Percentiles rank a stretch among this genome's conserved stretches.
Conservation (phyloP, 2,329 filamentous ascomycete genomes). For the Clarireedia homoeocarpa region DNA sequence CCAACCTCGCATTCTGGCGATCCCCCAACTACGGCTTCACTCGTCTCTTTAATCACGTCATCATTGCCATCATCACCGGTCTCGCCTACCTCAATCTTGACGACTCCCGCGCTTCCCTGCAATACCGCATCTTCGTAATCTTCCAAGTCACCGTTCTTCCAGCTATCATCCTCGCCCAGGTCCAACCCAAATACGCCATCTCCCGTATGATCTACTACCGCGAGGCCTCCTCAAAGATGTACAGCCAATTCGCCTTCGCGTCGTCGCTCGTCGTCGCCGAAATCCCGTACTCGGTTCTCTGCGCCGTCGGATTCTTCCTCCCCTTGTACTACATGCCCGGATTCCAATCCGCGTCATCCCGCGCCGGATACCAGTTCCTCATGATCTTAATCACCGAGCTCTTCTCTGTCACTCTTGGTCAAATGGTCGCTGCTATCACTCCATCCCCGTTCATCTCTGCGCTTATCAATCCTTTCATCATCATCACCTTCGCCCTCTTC, state of each 20-base stretch:
- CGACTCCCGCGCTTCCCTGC: conserved; percentile 65
- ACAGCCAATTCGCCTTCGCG: conserved; percentile 72
- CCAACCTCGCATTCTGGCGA: conserved; percentile 74
- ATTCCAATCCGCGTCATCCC: conserved; percentile 51
- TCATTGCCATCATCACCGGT: conserved; percentile 70
- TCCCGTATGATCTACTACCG: conserved; percentile 78
- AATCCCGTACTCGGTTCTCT: conserved; percentile 75
- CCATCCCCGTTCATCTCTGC: conserved; percentile 72
- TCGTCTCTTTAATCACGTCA: conserved; percentile 74
- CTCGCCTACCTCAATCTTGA: conserved; percentile 74
- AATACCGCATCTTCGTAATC: conserved; percentile 82
- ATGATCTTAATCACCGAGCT: conserved; percentile 77
- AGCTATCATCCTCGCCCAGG: conserved; percentile 73
- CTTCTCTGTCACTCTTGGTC: conserved; percentile 74
- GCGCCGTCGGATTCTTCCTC: conserved; percentile 72
- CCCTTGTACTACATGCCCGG: conserved; percentile 81
- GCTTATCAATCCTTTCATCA: conserved; percentile 73
- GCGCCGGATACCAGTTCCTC: conserved; percentile 81
- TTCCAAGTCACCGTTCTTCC: conserved; percentile 85
- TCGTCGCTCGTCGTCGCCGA: conserved; percentile 74
- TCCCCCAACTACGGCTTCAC: conserved; percentile 87
- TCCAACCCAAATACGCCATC: conserved; percentile 77
- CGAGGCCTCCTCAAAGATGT: conserved; percentile 79
- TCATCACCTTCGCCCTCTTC: conserved; percentile 78
- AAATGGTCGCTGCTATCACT: conserved; percentile 68